Evolutionary conservation across 2,329 filamentous ascomycete species (phyloP).

Genomic region (Fusarium pseudoanthophilum): DNA sequence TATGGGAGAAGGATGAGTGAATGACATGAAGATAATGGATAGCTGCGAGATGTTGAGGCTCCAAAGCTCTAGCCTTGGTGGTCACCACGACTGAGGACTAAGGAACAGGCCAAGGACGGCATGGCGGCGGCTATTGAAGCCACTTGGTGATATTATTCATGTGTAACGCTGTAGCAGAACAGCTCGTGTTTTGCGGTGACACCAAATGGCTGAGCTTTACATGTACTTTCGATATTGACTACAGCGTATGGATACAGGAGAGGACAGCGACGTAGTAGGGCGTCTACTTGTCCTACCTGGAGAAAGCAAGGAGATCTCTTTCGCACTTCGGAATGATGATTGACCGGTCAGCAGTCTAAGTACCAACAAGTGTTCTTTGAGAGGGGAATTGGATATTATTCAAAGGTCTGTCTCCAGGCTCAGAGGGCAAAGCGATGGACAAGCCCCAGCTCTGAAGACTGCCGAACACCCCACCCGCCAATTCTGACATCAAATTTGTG

Average conservation of each 20-base stretch:
- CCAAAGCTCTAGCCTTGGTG: not conserved
- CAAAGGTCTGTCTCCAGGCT: not conserved
- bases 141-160: not conserved
- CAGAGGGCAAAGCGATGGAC: not conserved
- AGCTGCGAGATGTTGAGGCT: slow-evolving; percentile 13
- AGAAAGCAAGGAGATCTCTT: not conserved
- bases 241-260: slow-evolving; percentile 7
- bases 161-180: not conserved
- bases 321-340: not conserved
- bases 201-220: slow-evolving; percentile 12
- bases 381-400: not conserved
- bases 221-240: slow-evolving; percentile 7
- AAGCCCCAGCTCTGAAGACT: slow-evolving; percentile 20
- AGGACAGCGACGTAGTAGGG: slow-evolving; percentile 6
- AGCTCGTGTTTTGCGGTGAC: slow-evolving; percentile 31
- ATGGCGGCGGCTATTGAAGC: slow-evolving; percentile 12
- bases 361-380: not conserved
- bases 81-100: not conserved
- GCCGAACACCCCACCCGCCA: slow-evolving; percentile 12
- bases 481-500: slow-evolving; percentile 16
- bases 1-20: not conserved
- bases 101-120: not conserved
- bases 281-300: slow-evolving; percentile 19
- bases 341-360: not conserved
- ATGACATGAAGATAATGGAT: not conserved